phyloP scores from a whole-genome alignment of 306 rosid genomes.

The Cercis canadensis region DNA sequence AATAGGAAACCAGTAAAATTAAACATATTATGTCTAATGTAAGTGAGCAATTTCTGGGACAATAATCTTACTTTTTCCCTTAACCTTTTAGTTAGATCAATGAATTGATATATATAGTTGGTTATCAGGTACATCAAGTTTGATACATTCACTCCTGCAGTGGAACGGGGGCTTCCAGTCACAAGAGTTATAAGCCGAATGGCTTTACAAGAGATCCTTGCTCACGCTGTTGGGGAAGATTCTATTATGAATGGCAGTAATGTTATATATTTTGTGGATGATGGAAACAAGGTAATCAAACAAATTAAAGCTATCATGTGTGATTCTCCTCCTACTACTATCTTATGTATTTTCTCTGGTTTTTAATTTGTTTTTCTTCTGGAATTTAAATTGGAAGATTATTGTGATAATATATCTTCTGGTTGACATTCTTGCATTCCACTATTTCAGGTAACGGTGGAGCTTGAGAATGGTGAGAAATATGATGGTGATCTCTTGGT shows the following conservation, averaged over 20 bases:
- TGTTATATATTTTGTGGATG: conserved; percentile 78
- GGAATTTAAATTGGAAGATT: conserved; percentile 19
- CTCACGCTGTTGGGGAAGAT: conserved; percentile 81
- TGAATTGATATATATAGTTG: conserved; percentile 50
- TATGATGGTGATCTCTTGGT: conserved; percentile 91
- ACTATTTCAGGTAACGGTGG: conserved; percentile 71
- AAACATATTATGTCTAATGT: conserved; percentile 10
- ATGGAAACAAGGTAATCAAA: conserved; percentile 73
- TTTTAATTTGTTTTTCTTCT: background rate
- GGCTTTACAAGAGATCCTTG: conserved; percentile 91
- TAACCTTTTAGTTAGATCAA: too few relatives aligned
- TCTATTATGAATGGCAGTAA: conserved; percentile 70
- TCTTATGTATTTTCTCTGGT: conserved; percentile 12
- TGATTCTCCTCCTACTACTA: conserved; percentile 23
- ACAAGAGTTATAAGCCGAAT: conserved; percentile 94
- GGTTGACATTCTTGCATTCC: conserved; percentile 30
- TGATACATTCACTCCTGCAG: conserved; percentile 99
- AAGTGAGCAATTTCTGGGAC: background rate
- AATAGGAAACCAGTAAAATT: too few relatives aligned
- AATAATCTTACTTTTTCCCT: background rate
- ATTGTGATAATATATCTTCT: conserved; percentile 12
- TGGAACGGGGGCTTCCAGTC: conserved; percentile 92
- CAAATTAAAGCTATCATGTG: conserved; percentile 17
- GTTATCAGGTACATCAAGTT: conserved; percentile 92
- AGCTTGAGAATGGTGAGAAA: conserved; percentile 77